Conservation (phyloP, 371 early-diverging fungal species). For the Saksenaea oblongispora region DNA sequence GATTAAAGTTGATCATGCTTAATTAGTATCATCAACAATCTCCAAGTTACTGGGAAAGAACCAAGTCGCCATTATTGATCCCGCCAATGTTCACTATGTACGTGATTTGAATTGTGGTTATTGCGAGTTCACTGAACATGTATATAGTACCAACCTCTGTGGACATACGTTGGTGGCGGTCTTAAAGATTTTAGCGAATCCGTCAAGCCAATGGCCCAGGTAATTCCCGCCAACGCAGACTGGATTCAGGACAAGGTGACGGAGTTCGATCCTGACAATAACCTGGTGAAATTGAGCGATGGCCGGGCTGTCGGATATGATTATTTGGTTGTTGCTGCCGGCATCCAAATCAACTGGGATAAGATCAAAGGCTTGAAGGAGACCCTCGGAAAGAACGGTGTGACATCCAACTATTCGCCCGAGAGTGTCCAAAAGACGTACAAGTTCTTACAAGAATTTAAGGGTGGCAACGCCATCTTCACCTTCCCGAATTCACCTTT, state of each 20-base stretch:
- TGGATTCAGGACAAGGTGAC: conserved; percentile 78
- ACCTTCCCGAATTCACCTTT: conserved; percentile 89
- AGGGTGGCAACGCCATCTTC: conserved; percentile 86
- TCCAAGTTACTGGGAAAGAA: conserved; percentile 64
- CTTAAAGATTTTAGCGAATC: conserved; percentile 77
- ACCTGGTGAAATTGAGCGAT: conserved; percentile 66
- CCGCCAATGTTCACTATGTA: conserved; percentile 77
- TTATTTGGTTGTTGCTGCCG: conserved; percentile 87
- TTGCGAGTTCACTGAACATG: neutral
- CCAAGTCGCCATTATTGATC: conserved; percentile 82
- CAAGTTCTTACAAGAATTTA: conserved; percentile 72
- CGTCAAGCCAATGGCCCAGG: conserved; percentile 63
- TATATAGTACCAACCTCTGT: conserved; percentile 82
- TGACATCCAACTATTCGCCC: conserved; percentile 81
- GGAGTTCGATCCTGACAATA: conserved; percentile 68
- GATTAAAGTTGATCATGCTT: neutral
- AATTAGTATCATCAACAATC: conserved; percentile 62
- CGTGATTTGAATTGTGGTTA: conserved; percentile 15
- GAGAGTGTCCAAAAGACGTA: conserved; percentile 77
- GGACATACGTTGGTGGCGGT: conserved; percentile 90
- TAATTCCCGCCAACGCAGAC: conserved; percentile 72
- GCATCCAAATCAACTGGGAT: conserved; percentile 81
- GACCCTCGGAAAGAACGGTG: conserved; percentile 80
- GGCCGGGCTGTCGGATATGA: conserved; percentile 79
- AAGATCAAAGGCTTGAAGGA: conserved; percentile 77